Conservation (phyloP, 495 filamentous ascomycete genomes). For the Rostrohypoxylon terebratum region DNA sequence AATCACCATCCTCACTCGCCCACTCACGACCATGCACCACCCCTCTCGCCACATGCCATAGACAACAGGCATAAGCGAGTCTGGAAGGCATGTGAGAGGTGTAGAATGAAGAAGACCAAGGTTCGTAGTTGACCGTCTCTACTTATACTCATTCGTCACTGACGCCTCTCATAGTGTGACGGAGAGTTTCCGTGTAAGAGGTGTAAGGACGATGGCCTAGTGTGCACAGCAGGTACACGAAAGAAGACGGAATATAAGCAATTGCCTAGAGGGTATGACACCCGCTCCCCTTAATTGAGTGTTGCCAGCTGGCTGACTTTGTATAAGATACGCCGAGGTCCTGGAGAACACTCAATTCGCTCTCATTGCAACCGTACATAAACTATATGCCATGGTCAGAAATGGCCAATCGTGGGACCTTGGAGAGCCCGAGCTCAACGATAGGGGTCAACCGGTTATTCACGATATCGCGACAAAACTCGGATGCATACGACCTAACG, state of each 20-base stretch:
- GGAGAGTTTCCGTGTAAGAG: constrained; percentile 74
- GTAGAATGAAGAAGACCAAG: constrained; percentile 80
- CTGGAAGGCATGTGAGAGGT: constrained; percentile 77
- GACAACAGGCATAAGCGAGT: constrained; percentile 72
- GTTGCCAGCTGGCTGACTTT: constrained; percentile 38
- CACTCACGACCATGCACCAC: constrained; percentile 52
- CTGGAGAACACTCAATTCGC: constrained; percentile 69
- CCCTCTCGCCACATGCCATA: constrained; percentile 46
- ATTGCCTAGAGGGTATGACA: constrained; percentile 62
- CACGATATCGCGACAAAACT: constrained; percentile 69
- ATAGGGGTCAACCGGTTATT: constrained; percentile 66
- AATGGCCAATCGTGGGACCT: constrained; percentile 65
- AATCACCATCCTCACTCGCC: constrained; percentile 47
- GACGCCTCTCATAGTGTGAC: constrained; percentile 63
- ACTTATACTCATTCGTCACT: constrained; percentile 10
- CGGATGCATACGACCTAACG: constrained; percentile 67
- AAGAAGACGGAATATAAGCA: constrained; percentile 72
- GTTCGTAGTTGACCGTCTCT: constrained; percentile 52
- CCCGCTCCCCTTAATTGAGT: neutral
- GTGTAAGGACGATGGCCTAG: constrained; percentile 71
- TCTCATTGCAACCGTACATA: constrained; percentile 67
- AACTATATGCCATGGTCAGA: constrained; percentile 68
- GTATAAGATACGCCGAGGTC: constrained; percentile 65
- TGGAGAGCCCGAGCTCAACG: constrained; percentile 67
- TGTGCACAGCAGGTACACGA: constrained; percentile 67